phyloP scores from a whole-genome alignment of 805 yeast species.

The Metschnikowia similis region DNA sequence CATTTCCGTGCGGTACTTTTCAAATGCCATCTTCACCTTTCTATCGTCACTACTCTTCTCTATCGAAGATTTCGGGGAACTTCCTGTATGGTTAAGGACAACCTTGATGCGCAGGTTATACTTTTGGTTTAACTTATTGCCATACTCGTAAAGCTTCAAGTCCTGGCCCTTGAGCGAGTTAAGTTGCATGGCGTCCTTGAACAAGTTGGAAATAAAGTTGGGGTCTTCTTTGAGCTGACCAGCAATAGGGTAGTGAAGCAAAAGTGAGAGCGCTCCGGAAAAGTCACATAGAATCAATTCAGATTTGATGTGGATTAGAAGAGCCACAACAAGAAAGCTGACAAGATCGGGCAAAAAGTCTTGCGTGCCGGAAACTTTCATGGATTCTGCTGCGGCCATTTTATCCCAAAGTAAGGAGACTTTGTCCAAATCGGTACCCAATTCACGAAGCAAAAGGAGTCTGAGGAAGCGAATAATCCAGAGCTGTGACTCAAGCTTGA shows the following conservation, averaged over 20 bases:
- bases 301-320: constrained; percentile 43
- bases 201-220: constrained; percentile 24
- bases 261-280: constrained; percentile 45
- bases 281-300: constrained; percentile 46
- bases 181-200: constrained; percentile 33
- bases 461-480: constrained; percentile 54
- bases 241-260: constrained; percentile 48
- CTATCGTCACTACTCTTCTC: constrained; percentile 13
- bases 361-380: not conserved
- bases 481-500: constrained; percentile 46
- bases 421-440: constrained; percentile 35
- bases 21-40: constrained; percentile 40
- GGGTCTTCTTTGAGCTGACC: constrained; percentile 11
- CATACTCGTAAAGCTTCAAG: constrained; percentile 36
- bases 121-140: constrained; percentile 36
- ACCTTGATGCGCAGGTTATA: constrained; percentile 37
- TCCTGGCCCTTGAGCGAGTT: constrained; percentile 32
- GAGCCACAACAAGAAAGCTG: constrained; percentile 38
- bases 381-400: constrained; percentile 27
- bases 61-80: constrained; percentile 20
- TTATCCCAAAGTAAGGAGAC: constrained; percentile 48
- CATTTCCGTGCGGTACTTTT: constrained; percentile 44
- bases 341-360: constrained; percentile 31
- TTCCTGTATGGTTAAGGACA: constrained; percentile 10
- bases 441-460: constrained; percentile 44